Percentiles rank a stretch among this genome's conserved stretches.
phyloP scores from a whole-genome alignment of 2,329 filamentous ascomycete species.

The Hymenoscyphus fraxineus region DNA sequence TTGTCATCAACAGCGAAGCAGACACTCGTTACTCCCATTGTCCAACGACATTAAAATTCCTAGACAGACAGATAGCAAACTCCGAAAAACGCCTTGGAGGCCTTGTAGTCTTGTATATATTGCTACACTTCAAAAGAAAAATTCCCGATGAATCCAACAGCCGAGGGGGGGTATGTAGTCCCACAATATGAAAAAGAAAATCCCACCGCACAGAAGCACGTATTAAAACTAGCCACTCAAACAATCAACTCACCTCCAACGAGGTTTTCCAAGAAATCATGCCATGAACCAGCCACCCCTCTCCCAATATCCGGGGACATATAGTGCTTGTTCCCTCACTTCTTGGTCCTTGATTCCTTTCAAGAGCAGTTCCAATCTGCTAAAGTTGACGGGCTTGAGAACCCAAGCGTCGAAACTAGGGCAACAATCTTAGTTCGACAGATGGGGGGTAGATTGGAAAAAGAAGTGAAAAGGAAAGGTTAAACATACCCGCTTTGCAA shows the following conservation, averaged over 20 bases:
- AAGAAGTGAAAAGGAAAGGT: neutral
- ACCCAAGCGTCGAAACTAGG: conserved; percentile 28
- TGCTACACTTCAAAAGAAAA: neutral
- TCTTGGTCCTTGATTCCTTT: conserved; percentile 18
- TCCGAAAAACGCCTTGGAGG: neutral
- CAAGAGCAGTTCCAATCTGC: conserved; percentile 23
- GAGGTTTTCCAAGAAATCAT: conserved; percentile 9
- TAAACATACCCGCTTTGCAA: conserved; percentile 27
- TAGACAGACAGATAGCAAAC: neutral
- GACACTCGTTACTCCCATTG: no score
- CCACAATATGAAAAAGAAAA: neutral
- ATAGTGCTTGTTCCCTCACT: conserved; percentile 15
- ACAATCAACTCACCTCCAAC: neutral
- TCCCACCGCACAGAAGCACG: neutral
- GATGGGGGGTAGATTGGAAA: neutral
- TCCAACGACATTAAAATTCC: neutral
- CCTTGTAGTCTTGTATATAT: neutral
- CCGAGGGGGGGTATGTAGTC: neutral
- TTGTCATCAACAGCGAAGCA: neutral
- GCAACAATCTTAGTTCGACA: neutral
- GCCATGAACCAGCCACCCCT: conserved; percentile 28
- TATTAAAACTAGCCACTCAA: neutral
- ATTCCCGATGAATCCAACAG: neutral
- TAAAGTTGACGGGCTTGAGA: conserved; percentile 25
- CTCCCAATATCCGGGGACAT: conserved; percentile 22